These are phyloP conservation scores for Colletotrichum euphorbiae DNA, from an alignment of 2,329 filamentous ascomycete species.

Conservation along the genomic window DNA sequence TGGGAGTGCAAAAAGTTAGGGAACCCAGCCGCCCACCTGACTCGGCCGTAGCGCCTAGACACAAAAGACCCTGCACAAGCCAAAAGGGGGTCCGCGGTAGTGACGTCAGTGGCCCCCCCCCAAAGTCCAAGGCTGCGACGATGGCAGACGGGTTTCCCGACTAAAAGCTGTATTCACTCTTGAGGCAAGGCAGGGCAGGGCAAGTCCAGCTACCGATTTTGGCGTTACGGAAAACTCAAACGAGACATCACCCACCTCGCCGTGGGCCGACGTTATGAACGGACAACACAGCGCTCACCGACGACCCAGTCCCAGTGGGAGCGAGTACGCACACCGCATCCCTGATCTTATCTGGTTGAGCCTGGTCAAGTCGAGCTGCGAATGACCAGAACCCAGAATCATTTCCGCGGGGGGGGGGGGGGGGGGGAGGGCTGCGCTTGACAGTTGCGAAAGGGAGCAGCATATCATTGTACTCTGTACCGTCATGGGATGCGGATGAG, in stretches of 20 bases:
- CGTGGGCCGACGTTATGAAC: background rate
- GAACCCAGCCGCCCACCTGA: constrained; percentile 28
- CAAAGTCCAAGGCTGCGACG: constrained; percentile 9
- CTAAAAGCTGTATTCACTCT: constrained; percentile 14
- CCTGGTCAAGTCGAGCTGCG: too few species aligned
- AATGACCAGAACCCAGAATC: too few species aligned
- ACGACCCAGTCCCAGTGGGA: too few species aligned
- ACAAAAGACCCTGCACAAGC: constrained; percentile 34
- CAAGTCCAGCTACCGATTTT: background rate
- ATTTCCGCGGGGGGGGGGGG: too few species aligned
- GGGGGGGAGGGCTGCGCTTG: too few species aligned
- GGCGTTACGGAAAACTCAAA: background rate
- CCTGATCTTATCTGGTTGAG: background rate
- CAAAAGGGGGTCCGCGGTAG: constrained; percentile 15
- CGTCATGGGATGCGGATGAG: too few species aligned
- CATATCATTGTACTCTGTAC: too few species aligned
- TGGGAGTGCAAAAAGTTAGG: background rate
- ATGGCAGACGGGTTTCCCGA: constrained; percentile 12
- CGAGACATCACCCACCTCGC: constrained; percentile 1
- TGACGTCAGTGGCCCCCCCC: constrained; percentile 29
- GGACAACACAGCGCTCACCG: background rate
- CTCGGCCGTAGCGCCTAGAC: constrained; percentile 29
- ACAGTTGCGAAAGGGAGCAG: too few species aligned
- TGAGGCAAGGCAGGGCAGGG: constrained; percentile 16
- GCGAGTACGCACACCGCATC: too few species aligned